phyloP scores from a whole-genome alignment of 2,329 filamentous ascomycete genomes.

The Fusarium tanahbumbuense region DNA sequence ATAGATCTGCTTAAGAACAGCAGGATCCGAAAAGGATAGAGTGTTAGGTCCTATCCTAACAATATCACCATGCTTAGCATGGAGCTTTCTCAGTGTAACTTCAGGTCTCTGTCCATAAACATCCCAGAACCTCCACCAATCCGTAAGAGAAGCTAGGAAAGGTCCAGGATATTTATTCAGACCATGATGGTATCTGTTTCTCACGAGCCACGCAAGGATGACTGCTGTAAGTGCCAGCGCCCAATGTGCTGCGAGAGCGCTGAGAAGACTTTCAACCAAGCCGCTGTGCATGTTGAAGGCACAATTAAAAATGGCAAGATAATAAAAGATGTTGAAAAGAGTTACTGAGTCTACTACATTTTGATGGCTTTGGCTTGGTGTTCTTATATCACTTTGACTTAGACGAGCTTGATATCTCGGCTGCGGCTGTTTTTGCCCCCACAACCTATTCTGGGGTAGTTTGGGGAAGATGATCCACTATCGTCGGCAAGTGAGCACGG shows the following conservation, averaged over 20 bases:
- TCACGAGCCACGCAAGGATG: conserved; percentile 24
- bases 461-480: conserved; percentile 22
- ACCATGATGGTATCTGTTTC: conserved; percentile 60
- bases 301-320: neutral
- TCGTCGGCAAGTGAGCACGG: conserved; percentile 35
- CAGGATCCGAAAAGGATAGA: conserved; percentile 79
- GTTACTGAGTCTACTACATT: neutral
- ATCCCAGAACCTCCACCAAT: conserved; percentile 81
- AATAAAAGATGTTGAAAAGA: conserved; percentile 7
- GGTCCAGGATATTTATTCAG: conserved; percentile 80
- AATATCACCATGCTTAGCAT: conserved; percentile 77
- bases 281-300: conserved; percentile 42
- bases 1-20: conserved; percentile 80
- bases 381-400: conserved; percentile 35
- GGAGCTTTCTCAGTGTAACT: conserved; percentile 72
- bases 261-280: conserved; percentile 36
- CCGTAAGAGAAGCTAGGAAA: conserved; percentile 69
- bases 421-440: conserved; percentile 25
- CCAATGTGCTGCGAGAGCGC: conserved; percentile 38
- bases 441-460: conserved; percentile 31
- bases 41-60: conserved; percentile 80
- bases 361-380: neutral
- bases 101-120: conserved; percentile 74
- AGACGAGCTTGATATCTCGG: conserved; percentile 26
- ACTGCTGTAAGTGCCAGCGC: conserved; percentile 20